These are phyloP conservation scores for Penicillium mononematosum DNA, from an alignment of 495 filamentous ascomycete genomes.

Conservation along the genomic window DNA sequence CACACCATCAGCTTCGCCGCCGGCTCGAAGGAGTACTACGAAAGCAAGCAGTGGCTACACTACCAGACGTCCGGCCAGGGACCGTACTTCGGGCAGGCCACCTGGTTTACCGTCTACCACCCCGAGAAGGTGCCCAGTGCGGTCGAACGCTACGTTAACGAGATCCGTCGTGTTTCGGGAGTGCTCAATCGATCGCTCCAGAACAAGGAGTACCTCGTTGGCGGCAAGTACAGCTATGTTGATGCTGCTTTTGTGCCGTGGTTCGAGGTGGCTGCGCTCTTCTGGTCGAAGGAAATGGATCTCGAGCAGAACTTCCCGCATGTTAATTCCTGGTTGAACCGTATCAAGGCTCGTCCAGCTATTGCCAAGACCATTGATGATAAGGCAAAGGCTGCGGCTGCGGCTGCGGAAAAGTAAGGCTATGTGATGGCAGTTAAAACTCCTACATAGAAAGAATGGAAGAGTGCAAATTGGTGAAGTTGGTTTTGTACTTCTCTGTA, in stretches of 20 bases:
- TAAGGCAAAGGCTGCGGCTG: constrained; percentile 21
- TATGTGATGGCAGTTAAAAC: neutral
- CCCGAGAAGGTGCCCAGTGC: constrained; percentile 57
- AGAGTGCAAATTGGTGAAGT: too few species aligned
- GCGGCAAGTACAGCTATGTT: constrained; percentile 54
- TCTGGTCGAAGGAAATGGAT: constrained; percentile 22
- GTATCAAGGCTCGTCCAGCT: constrained; percentile 36
- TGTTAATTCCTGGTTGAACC: constrained; percentile 44
- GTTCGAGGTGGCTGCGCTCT: constrained; percentile 27
- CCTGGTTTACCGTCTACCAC: constrained; percentile 57
- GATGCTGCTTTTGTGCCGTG: constrained; percentile 61
- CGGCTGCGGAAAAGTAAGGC: neutral
- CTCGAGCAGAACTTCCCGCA: constrained; percentile 42
- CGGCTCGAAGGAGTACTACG: constrained; percentile 49
- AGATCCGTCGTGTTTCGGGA: constrained; percentile 57
- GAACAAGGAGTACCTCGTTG: constrained; percentile 58
- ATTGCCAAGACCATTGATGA: constrained; percentile 42
- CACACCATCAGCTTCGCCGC: constrained; percentile 56
- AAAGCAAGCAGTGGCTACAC: constrained; percentile 62
- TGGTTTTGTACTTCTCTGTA: too few species aligned
- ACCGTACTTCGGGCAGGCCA: constrained; percentile 63
- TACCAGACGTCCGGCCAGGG: constrained; percentile 69
- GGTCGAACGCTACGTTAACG: constrained; percentile 57
- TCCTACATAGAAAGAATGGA: neutral
- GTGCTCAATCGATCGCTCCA: constrained; percentile 56